Evolutionary conservation across 202 grass and related monocot genomes (phyloP).

Genomic region (Elaeis oleifera): DNA sequence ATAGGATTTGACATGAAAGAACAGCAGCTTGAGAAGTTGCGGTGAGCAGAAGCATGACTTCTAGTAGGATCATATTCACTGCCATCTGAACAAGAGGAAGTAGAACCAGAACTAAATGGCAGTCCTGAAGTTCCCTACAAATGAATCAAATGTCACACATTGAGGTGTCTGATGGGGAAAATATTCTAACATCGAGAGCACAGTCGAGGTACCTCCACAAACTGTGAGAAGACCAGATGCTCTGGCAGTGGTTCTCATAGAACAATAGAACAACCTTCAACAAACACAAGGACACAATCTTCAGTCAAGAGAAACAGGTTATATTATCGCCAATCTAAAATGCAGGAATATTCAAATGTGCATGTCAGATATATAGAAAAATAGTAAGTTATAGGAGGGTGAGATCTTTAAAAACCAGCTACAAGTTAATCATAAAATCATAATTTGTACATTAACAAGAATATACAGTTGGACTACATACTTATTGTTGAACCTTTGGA

Average conservation of each 20-base stretch:
- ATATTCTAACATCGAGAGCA: background rate
- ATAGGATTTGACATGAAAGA: conserved; percentile 67
- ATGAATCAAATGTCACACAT: conserved; percentile 22
- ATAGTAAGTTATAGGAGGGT: too few species aligned
- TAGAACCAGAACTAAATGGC: conserved; percentile 50
- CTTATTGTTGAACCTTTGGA: too few species aligned
- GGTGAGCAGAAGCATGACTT: conserved; percentile 35
- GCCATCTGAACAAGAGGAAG: conserved; percentile 48
- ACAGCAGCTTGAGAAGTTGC: conserved; percentile 36
- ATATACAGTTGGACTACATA: too few species aligned
- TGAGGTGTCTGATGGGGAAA: background rate
- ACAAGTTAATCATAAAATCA: too few species aligned
- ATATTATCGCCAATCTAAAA: background rate
- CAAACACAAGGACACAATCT: conserved; percentile 16
- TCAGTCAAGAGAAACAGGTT: conserved; percentile 6
- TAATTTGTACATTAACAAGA: too few species aligned
- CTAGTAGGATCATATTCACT: conserved; percentile 64
- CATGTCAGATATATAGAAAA: too few species aligned
- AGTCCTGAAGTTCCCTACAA: conserved; percentile 48
- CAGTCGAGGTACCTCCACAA: conserved; percentile 38
- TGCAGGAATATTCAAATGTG: too few species aligned
- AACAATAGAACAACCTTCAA: conserved; percentile 5
- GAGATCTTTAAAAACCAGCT: too few species aligned
- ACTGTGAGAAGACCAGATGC: conserved; percentile 23
- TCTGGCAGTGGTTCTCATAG: conserved; percentile 39